phyloP scores from a whole-genome alignment of 371 early-diverging fungal genomes.

The Furculomyces boomerangus region DNA sequence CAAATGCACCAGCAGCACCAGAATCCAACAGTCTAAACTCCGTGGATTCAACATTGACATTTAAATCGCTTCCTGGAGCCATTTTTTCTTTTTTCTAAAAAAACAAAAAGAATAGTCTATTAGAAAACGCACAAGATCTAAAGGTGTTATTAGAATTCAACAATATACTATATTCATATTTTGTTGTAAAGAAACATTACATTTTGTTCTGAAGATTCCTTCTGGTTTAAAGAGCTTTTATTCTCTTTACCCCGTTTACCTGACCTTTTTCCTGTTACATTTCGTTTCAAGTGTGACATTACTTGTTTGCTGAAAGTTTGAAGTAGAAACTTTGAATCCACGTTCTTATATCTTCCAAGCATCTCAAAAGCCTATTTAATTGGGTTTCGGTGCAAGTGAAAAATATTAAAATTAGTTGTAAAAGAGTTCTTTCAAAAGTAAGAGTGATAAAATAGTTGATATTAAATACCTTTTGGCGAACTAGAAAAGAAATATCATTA shows the following conservation, averaged over 20 bases:
- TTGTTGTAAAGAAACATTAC: too few relatives aligned
- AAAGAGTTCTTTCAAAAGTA: too few relatives aligned
- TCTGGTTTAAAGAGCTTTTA: not conserved
- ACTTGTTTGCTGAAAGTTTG: slow-evolving; percentile 63
- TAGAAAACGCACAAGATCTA: too few relatives aligned
- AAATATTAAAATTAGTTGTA: not conserved
- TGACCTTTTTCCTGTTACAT: slow-evolving; percentile 7
- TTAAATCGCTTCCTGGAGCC: not conserved
- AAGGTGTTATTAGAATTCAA: too few relatives aligned
- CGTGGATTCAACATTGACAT: slow-evolving; percentile 41
- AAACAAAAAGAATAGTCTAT: too few relatives aligned
- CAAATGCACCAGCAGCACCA: slow-evolving; percentile 72
- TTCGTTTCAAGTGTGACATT: slow-evolving; percentile 35
- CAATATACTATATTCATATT: too few relatives aligned
- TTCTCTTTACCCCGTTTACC: slow-evolving; percentile 3
- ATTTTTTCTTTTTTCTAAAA: not conserved
- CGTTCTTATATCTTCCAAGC: slow-evolving; percentile 41
- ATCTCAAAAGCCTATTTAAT: slow-evolving; percentile 44
- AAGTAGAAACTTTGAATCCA: slow-evolving; percentile 31
- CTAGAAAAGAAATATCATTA: slow-evolving; percentile 43
- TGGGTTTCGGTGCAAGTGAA: too few relatives aligned
- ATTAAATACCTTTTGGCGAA: slow-evolving; percentile 29
- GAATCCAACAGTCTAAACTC: slow-evolving; percentile 45
- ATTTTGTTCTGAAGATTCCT: not conserved
- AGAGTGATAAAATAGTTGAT: not conserved